These are phyloP conservation scores for Cicer cuneatum DNA, from an alignment of 306 rosid genomes.

Conservation along the genomic window DNA sequence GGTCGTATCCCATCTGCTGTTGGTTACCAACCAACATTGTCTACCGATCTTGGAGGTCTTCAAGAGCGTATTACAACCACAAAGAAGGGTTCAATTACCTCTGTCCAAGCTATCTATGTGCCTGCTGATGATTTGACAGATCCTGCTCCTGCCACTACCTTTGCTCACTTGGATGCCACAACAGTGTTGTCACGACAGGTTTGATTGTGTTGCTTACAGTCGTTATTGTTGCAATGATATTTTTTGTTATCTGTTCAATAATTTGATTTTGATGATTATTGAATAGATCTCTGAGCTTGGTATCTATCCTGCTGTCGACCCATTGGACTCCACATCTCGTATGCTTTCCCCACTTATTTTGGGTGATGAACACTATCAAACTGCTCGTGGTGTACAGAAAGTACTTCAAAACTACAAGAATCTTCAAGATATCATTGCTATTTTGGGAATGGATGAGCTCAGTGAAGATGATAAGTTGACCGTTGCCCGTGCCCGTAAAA, in stretches of 20 bases:
- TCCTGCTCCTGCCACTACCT: constrained; percentile 99
- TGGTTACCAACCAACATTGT: constrained; percentile 96
- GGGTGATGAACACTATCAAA: constrained; percentile 89
- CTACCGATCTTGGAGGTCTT: constrained; percentile 98
- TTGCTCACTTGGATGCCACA: constrained; percentile 99
- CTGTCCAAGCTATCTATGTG: constrained; percentile 98
- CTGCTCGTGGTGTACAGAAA: constrained; percentile 99
- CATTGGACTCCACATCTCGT: constrained; percentile 96
- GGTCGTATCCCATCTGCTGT: constrained; percentile 99
- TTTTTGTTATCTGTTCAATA: not conserved
- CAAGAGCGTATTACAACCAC: constrained; percentile 99
- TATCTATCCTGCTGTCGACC: constrained; percentile 97
- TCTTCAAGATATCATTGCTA: constrained; percentile 98
- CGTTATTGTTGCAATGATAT: not conserved
- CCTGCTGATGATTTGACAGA: constrained; percentile 99
- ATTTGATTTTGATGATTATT: constrained; percentile 21
- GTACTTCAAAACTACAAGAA: constrained; percentile 97
- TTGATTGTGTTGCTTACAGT: constrained; percentile 25
- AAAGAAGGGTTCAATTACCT: constrained; percentile 97
- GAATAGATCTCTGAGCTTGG: constrained; percentile 95
- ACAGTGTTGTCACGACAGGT: constrained; percentile 98
- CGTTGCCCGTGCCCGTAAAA: constrained; percentile 98
- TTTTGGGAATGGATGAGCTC: constrained; percentile 99
- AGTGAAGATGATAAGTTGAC: constrained; percentile 98
- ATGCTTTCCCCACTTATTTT: constrained; percentile 98